Conservation (phyloP, 2,329 filamentous ascomycete genomes). For the Xylariaceae sp. region DNA sequence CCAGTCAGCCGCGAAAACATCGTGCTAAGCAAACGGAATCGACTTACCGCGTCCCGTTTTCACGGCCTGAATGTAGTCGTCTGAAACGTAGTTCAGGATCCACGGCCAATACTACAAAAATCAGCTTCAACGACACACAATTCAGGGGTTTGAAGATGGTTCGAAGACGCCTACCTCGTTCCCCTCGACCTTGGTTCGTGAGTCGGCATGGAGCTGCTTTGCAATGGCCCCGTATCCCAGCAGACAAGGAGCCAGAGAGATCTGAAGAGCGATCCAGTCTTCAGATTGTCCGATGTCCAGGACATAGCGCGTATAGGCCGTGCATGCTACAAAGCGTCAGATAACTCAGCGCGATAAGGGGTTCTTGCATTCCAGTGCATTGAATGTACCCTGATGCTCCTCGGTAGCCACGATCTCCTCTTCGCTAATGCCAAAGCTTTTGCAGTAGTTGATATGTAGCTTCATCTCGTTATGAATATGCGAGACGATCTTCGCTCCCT, state of each 20-base stretch:
- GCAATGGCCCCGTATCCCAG: constrained; percentile 85
- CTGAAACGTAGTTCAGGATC: constrained; percentile 82
- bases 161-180: constrained; percentile 42
- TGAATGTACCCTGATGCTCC: constrained; percentile 62
- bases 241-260: constrained; percentile 79
- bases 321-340: constrained; percentile 34
- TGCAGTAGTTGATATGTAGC: constrained; percentile 78
- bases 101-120: constrained; percentile 66
- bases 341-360: not conserved
- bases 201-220: constrained; percentile 59
- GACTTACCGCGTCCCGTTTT: constrained; percentile 60
- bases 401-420: constrained; percentile 66
- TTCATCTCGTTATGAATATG: constrained; percentile 76
- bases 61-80: constrained; percentile 72
- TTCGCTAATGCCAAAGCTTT: constrained; percentile 69
- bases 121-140: not conserved
- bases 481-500: constrained; percentile 65
- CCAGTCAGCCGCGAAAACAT: not conserved
- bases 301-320: constrained; percentile 76
- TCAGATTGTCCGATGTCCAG: constrained; percentile 83
- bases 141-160: too few relatives aligned
- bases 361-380: not conserved
- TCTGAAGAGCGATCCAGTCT: constrained; percentile 81
- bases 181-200: constrained; percentile 53
- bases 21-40: not conserved